Base-by-base conservation (phyloP, 2,329 filamentous ascomycete genomes). In the Apiospora kogelbergensis region DNA sequence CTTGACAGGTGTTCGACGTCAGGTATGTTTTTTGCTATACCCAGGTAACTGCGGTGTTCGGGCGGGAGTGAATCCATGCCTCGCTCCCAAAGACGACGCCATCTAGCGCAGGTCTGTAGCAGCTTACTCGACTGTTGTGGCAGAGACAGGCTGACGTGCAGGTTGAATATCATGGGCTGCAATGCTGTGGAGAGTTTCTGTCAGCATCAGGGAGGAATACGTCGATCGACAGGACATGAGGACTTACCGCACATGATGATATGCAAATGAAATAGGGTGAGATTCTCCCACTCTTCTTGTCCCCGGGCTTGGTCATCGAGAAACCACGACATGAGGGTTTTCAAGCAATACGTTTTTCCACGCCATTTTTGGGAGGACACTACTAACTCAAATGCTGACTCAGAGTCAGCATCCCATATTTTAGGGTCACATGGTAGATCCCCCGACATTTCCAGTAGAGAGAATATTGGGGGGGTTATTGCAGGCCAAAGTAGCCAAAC, bases 391-490 rank as follows among this genome's bases (percentile, higher is more conserved):
- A 60, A 60, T 6, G 53, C 26, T 1, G 7, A 13, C 1, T 37
- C 17, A 3, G 53, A 60, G 10, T 60, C 53, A 1, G 53, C 53
- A 13, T 60, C 53, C 53, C 53, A 60, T 5, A 60, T 3, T 0
- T 3, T 26, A 3, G 30, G 53, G 7, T 60, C 45, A 37, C 69
- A 71, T 6, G 69, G 69, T 13, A 71, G 69, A 22, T 71, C 65
- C 13, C 69, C 68, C 15, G 57, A 37, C 65, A 71, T 69, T 42
- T 71, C 69, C 30, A 67, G 20, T 10, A 69, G 1, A 7, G 69
- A 67, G 20, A 71, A 67, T 1, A 42, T 30, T 0, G 69, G 69
- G 0, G 0, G 69, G 68, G 11, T 63, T 64, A 30, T 71, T 71
- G 42, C 63, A 71, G n/a, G 65, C 68, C 30, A 69, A 42, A 10